Evolutionary conservation across 805 yeast species (phyloP), one percentile per base, ranked within the genome.

Genomic region (Metschnikowia sp.): DNA sequence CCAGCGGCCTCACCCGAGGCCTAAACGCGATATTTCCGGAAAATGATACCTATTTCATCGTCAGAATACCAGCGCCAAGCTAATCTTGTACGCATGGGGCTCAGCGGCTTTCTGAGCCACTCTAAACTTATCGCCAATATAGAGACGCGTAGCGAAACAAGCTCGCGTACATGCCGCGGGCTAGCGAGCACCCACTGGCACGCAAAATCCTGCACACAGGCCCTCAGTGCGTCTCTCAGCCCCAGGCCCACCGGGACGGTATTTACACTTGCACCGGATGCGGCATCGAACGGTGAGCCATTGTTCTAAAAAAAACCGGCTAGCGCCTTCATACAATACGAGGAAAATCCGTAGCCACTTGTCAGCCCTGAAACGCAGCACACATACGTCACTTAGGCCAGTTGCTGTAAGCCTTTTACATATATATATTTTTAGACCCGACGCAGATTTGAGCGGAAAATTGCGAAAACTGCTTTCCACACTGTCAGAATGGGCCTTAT

Each of bases 401-500:
- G 19, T 29, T 26, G 28, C 12, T 13, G 40, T 28, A 19, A 19
- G 29, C 12, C 18, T 12, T 28, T 2, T 19, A 13, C 31, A 38
- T 22, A 22, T 22, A 22, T 11, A 34, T 22, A 18, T 32, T 32
- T 32, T 32, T 32, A 32, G 35, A 22, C 22, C 22, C 22, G 22
- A 22, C 22, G 22, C 22, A 6, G 22, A 22, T 22, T 22, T 6
- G 6, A 22, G 22, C 22, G 22, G 22, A 22, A 22, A 22, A 22
- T 6, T 22, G 22, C 22, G 22, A 22, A 22, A 22, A 22, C 22
- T 22, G 22, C 22, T 22, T 22, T 10, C 29, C 42, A 10, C 34
- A 18, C 32, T 30, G 15, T 22, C 36, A 22, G 15, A 11, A 62
- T 61, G 65, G 63, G 64, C 31, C 58, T 61, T 34, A 50, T 59